Base-by-base conservation (phyloP, 306 rosid species). In the Trifolium repens region DNA sequence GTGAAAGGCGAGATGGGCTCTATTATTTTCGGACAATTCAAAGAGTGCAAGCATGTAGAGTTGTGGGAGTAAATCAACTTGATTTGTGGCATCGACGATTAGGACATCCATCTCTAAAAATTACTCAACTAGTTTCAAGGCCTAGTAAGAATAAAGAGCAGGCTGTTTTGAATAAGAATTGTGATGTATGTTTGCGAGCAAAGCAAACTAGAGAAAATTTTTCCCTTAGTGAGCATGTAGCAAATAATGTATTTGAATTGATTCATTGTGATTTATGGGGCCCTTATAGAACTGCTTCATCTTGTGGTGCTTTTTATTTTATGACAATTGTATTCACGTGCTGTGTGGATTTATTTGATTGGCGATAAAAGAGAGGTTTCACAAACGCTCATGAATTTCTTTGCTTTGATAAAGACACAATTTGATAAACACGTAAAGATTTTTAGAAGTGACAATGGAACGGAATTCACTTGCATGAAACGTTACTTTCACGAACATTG, bases 221-320 rank as follows among this genome's bases (percentile, higher is more conserved):
- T 53, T 53, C 59, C 4, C 26, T 53, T 53, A 53, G 59, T 53
- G 59, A 53, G 4, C 59, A 53, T 17, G 26, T n/a, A 17, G 59
- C 62, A 0, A 57, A 9, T 57, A 15, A 10, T 8, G 35, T 4
- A 0, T 57, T 57, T 24, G 63, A 57, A 57, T 57, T 57, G 2
- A 57, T 57, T 57, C 35, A 57, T 10, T 57, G 35, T 9, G 63
- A 57, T 57, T 24, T 22, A 10, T 57, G 63, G 63, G 34, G 63
- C 1, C 35, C 63, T 8, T 57, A 57, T 57, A 9, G 15, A 24
- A 57, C 14, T 9, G 7, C 44, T 3, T 58, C 78, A 7, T 24
- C 69, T 14, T 73, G 77, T 57, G 77, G 58, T 8, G 69, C 78
- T 3, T 58, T 27, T 8, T 73, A 42, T 58, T 59, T 71, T 7